Base-by-base conservation (phyloP, 331 rosid species). In the Quercus tomentella region DNA sequence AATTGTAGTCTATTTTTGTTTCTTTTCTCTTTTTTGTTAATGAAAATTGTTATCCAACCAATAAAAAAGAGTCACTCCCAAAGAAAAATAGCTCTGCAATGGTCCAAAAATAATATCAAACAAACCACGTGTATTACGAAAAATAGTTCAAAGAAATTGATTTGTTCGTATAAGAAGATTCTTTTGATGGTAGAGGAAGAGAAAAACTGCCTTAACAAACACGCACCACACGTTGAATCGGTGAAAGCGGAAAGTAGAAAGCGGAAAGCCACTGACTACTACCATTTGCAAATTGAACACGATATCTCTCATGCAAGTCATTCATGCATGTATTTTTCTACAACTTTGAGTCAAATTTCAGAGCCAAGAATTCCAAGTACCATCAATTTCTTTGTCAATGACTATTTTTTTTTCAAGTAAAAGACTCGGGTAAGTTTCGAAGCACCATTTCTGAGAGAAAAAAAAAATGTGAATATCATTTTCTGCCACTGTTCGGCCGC, bases 21-120 rank as follows among this genome's bases (percentile, higher is more conserved):
- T 41, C 45, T 41, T 41, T 41, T 8, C 3, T 41, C 3, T 41
- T 8, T 41, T 41, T 8, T 8, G 45, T 41, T 41, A 41, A 41
- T 8, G 45, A 41, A 41, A 41, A 41, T 41, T 41, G 45, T 41
- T 41, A 41, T 41, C 45, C 17, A 49, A 49, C 54, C 54, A 49
- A 49, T 4, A 49, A 49, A 10, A 49, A 49, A 49, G 17, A 12
- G 54, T 49, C 54, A 49, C 54, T 12, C 54, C 54, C 17, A 10
- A 49, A 49, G 18, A 49, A 14, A 14, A 11, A 49, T 11, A 1
- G 54, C 45, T 41, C 45, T 3, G 54, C 54, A 3, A 3, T 45
- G 56, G 70, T 71, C 73, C 81, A 51, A 65, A 55, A 68, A 37
- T 41, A 25, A 78, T 77, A 45, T 67, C 56, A 22, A 76, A 73